A percentile compares a stretch with the other conserved stretches of the same genome.
Conservation (phyloP, 1,284 basidiomycete genomes). For the Malassezia japonica region DNA sequence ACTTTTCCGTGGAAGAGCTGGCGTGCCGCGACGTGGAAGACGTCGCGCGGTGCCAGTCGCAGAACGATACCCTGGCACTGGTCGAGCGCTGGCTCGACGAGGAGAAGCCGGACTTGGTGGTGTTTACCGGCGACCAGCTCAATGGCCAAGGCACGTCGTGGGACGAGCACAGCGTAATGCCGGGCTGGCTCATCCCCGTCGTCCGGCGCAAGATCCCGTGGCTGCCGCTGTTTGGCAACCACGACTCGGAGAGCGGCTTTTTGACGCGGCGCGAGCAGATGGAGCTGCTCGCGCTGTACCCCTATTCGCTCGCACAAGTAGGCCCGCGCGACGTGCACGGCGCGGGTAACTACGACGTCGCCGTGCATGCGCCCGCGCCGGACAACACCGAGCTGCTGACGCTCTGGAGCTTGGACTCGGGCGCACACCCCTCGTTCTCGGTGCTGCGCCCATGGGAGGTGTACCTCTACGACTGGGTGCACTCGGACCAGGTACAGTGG, state of each 20-base stretch:
- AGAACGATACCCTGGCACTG: conserved; percentile 28
- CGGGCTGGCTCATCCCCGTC: conserved; percentile 72
- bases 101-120: conserved; percentile 79
- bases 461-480: conserved; percentile 33
- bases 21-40: conserved; percentile 29
- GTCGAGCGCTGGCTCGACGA: conserved; percentile 52
- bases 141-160: conserved; percentile 67
- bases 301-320: conserved; percentile 68
- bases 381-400: conserved; percentile 70
- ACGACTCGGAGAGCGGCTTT: conserved; percentile 49
- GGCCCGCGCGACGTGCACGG: conserved; percentile 66
- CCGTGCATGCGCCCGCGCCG: conserved; percentile 17
- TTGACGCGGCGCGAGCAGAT: conserved; percentile 54
- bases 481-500: conserved; percentile 39
- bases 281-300: conserved; percentile 60
- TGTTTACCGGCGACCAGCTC: conserved; percentile 51
- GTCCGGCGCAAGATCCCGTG: conserved; percentile 71
- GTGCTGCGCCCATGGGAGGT: conserved; percentile 25
- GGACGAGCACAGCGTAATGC: conserved; percentile 72
- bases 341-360: conserved; percentile 15
- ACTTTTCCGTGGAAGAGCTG: conserved; percentile 33
- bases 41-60: conserved; percentile 18
- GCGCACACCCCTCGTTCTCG: conserved; percentile 49
- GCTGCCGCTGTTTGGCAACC: conserved; percentile 81
- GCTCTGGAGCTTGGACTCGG: conserved; percentile 86